A percentile compares a stretch with the other conserved stretches of the same genome.
Evolutionary conservation across 805 yeast genomes (phyloP).

Genomic region (Yarrowia sp.): DNA sequence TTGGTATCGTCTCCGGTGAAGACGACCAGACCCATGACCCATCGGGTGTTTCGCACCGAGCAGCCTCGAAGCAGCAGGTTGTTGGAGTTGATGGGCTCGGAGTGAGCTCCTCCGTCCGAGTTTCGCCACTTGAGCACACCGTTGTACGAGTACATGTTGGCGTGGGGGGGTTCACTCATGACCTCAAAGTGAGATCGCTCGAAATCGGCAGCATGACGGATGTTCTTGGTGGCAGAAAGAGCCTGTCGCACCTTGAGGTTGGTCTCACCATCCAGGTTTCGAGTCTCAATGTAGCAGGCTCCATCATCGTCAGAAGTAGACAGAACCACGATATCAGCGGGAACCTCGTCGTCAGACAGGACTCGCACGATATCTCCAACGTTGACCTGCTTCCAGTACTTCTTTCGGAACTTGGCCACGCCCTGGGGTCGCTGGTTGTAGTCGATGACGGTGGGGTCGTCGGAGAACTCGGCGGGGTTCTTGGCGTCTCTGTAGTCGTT

Average conservation of each 20-base stretch:
- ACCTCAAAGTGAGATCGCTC: constrained; percentile 64
- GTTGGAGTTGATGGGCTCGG: constrained; percentile 67
- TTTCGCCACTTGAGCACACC: constrained; percentile 66
- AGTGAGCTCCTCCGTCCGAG: not conserved
- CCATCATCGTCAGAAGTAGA: constrained; percentile 77
- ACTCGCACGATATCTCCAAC: constrained; percentile 80
- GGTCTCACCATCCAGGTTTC: constrained; percentile 79
- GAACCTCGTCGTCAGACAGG: constrained; percentile 75
- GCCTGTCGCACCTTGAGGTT: constrained; percentile 70
- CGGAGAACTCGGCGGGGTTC: not conserved
- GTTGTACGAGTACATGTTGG: constrained; percentile 66
- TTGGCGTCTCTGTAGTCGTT: constrained; percentile 9
- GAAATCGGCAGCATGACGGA: constrained; percentile 65
- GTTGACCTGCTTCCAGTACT: constrained; percentile 74
- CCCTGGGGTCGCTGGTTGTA: constrained; percentile 46
- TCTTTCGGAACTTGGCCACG: constrained; percentile 57
- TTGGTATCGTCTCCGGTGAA: constrained; percentile 81
- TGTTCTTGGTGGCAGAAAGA: constrained; percentile 62
- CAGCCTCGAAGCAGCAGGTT: constrained; percentile 77
- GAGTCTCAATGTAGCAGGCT: constrained; percentile 73
- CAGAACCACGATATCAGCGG: constrained; percentile 75
- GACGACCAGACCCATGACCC: constrained; percentile 75
- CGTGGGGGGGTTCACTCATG: constrained; percentile 74
- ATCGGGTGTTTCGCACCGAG: constrained; percentile 73
- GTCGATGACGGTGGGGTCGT: constrained; percentile 45